Evolutionary conservation across 2,329 filamentous ascomycete species (phyloP).

Genomic region (Elsinoe australis): DNA sequence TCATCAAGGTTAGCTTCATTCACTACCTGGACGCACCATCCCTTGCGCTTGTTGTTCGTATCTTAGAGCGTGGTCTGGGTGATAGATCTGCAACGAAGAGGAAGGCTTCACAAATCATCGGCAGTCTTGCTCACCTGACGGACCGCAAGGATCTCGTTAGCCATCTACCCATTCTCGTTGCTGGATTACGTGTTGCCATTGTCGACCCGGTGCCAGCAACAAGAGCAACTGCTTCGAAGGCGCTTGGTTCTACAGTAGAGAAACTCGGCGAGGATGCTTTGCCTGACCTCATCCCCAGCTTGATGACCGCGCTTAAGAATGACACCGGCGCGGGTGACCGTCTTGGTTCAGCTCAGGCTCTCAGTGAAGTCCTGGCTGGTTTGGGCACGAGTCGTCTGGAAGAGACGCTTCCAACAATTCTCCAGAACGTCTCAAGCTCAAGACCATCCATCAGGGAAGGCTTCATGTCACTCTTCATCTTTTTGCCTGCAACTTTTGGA

Average conservation of each 20-base stretch:
- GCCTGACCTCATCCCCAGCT: conserved; percentile 90
- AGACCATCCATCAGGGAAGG: conserved; percentile 90
- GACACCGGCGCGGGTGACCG: conserved; percentile 94
- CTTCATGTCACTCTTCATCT: conserved; percentile 99
- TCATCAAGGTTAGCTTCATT: conserved; percentile 97
- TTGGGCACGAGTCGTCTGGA: conserved; percentile 86
- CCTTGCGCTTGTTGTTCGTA: conserved; percentile 86
- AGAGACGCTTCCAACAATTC: conserved; percentile 89
- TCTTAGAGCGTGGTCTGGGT: conserved; percentile 82
- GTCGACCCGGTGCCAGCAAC: conserved; percentile 96
- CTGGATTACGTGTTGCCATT: conserved; percentile 77
- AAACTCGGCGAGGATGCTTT: conserved; percentile 95
- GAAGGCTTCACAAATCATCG: conserved; percentile 95
- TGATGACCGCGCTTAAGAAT: conserved; percentile 96
- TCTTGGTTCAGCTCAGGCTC: conserved; percentile 89
- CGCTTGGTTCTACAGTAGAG: conserved; percentile 91
- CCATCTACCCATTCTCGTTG: conserved; percentile 85
- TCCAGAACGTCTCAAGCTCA: conserved; percentile 89
- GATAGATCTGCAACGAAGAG: conserved; percentile 92
- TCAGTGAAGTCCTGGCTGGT: conserved; percentile 91
- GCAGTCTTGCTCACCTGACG: conserved; percentile 91
- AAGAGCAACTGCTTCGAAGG: conserved; percentile 89
- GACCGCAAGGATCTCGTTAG: conserved; percentile 89
- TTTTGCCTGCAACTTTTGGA: conserved; percentile 96
- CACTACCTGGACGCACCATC: conserved; percentile 98